These are phyloP conservation scores for Yarrowia porcina DNA, from an alignment of 805 yeast genomes.

Conservation along the genomic window DNA sequence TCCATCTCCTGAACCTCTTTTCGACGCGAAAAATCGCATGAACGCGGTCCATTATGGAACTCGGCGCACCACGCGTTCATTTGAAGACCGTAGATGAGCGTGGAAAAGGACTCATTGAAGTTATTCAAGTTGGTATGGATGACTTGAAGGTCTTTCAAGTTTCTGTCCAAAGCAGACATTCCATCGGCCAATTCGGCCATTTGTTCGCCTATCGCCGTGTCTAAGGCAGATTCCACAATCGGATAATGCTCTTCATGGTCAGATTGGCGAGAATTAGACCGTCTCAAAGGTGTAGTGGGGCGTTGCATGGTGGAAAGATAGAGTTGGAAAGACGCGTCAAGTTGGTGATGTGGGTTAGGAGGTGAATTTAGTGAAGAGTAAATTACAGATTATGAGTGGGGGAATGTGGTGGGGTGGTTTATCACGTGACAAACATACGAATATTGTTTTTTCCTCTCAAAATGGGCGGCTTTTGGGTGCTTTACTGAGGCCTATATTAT, in stretches of 20 bases:
- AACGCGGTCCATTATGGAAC: constrained; percentile 43
- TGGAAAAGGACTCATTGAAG: constrained; percentile 75
- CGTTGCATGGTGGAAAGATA: not conserved
- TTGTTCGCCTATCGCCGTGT: constrained; percentile 22
- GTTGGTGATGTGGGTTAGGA: not conserved
- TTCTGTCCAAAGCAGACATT: constrained; percentile 51
- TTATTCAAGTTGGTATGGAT: constrained; percentile 58
- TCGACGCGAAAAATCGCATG: constrained; percentile 11
- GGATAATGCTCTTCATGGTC: constrained; percentile 29
- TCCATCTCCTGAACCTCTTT: constrained; percentile 12
- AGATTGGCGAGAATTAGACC: constrained; percentile 32
- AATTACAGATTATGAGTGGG: no score
- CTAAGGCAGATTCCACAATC: constrained; percentile 28
- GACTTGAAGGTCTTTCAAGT: constrained; percentile 53
- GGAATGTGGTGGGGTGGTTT: no score
- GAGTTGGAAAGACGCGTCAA: not conserved
- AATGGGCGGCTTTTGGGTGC: no score
- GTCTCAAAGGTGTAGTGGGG: constrained; percentile 33
- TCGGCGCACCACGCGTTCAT: constrained; percentile 89
- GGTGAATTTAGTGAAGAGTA: not conserved
- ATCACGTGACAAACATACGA: no score
- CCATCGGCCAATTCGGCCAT: constrained; percentile 39
- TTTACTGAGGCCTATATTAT: no score
- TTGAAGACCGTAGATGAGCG: constrained; percentile 73
- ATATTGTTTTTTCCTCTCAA: no score